These are phyloP conservation scores for Acacia melanoxylon DNA, from an alignment of 306 rosid species.

Conservation along the genomic window DNA sequence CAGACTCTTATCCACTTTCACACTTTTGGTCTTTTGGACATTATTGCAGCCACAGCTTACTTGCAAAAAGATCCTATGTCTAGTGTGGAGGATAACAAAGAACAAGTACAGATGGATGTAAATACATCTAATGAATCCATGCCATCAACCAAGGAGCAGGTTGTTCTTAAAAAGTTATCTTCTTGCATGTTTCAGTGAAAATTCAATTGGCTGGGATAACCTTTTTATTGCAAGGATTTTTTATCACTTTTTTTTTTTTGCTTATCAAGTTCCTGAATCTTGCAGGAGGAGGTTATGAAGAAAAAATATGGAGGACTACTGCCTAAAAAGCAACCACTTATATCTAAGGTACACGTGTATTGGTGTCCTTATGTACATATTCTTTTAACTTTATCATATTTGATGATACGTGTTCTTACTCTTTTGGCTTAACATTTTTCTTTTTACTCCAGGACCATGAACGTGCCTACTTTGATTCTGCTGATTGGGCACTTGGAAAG, in stretches of 20 bases:
- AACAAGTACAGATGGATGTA: conserved; percentile 49
- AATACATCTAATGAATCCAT: conserved; percentile 41
- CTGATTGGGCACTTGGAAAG: conserved; percentile 99
- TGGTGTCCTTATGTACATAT: conserved; percentile 7
- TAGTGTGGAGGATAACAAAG: conserved; percentile 58
- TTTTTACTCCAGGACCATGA: conserved; percentile 80
- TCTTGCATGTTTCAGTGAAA: conserved; percentile 18
- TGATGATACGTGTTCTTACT: neutral
- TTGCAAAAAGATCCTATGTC: conserved; percentile 48
- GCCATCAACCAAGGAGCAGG: conserved; percentile 69
- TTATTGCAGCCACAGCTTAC: conserved; percentile 40
- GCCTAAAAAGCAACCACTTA: conserved; percentile 92
- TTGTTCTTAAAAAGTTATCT: conserved; percentile 27
- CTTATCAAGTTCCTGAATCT: conserved; percentile 34
- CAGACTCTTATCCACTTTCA: conserved; percentile 13
- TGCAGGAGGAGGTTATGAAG: conserved; percentile 81
- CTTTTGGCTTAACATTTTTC: conserved; percentile 30
- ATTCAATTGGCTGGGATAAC: conserved; percentile 12
- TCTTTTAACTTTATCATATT: conserved; percentile 9
- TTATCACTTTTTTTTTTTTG: neutral
- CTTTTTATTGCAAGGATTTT: conserved; percentile 10
- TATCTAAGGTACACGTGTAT: conserved; percentile 65
- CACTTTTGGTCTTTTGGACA: neutral
- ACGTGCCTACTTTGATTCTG: conserved; percentile 97
- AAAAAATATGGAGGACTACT: conserved; percentile 90